Evolutionary conservation across 805 yeast species (phyloP).

Genomic region (Ogataea dorogensis): DNA sequence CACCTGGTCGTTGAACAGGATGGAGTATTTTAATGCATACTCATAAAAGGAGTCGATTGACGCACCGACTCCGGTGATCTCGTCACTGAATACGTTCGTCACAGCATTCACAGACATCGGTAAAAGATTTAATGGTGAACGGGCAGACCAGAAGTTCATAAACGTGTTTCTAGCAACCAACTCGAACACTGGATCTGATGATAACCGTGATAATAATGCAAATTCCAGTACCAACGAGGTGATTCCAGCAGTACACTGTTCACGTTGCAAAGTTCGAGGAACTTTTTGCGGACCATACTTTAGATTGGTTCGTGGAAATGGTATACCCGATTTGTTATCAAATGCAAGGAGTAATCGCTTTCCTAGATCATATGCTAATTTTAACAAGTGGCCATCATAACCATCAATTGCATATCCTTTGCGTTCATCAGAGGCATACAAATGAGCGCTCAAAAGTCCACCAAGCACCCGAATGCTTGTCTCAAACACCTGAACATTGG

Average conservation of each 20-base stretch:
- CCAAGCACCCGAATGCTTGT: constrained; percentile 81
- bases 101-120: constrained; percentile 68
- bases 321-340: constrained; percentile 60
- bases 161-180: constrained; percentile 59
- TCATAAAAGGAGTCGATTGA: constrained; percentile 90
- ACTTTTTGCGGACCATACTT: constrained; percentile 47
- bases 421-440: constrained; percentile 55
- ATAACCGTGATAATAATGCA: constrained; percentile 67
- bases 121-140: constrained; percentile 60
- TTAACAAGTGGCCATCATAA: constrained; percentile 73
- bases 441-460: constrained; percentile 74
- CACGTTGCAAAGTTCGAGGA: constrained; percentile 46
- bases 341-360: constrained; percentile 68
- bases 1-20: constrained; percentile 64
- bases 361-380: constrained; percentile 75
- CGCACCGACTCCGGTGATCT: constrained; percentile 82
- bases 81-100: constrained; percentile 48
- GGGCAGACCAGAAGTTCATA: constrained; percentile 64
- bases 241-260: constrained; percentile 87
- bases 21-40: constrained; percentile 74
- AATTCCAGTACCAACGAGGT: constrained; percentile 81
- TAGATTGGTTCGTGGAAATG: constrained; percentile 77
- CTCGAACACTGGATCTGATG: constrained; percentile 73
- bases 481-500: constrained; percentile 86
- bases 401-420: constrained; percentile 40